Evolutionary conservation across 2,329 filamentous ascomycete species (phyloP).

Genomic region (Lasiodiplodia theobromae): DNA sequence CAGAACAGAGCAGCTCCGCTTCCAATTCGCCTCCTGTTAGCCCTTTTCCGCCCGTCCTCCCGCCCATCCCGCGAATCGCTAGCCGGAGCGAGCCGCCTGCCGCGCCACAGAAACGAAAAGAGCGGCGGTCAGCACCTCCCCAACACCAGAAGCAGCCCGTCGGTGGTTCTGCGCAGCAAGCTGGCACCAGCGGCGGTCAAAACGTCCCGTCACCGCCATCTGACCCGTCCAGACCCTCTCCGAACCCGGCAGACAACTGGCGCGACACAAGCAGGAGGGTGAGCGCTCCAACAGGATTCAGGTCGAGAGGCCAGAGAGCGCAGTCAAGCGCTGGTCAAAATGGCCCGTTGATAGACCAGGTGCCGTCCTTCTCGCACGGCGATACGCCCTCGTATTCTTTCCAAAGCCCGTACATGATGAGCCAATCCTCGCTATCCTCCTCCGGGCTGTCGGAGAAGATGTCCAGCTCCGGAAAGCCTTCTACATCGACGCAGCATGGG

Average conservation of each 20-base stretch:
- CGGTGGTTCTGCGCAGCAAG: conserved; percentile 29
- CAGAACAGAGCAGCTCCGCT: conserved; percentile 38
- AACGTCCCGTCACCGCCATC: conserved; percentile 35
- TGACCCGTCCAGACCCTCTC: conserved; percentile 29
- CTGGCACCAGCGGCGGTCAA: conserved; percentile 20
- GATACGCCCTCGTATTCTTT: conserved; percentile 18
- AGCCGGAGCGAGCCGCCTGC: conserved; percentile 38
- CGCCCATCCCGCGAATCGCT: conserved; percentile 49
- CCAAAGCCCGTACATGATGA: conserved; percentile 23
- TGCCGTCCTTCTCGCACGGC: conserved; percentile 30
- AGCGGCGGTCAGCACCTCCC: conserved; percentile 9
- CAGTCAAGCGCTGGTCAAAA: conserved; percentile 31
- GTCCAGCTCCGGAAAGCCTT: conserved; percentile 36
- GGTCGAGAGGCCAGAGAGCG: conserved; percentile 39
- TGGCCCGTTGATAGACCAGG: conserved; percentile 25
- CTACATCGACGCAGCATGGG: conserved; percentile 34
- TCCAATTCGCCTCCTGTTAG: conserved; percentile 45
- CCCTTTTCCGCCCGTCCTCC: conserved; percentile 48
- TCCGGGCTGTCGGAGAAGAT: conserved; percentile 41
- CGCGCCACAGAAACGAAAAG: conserved; percentile 7
- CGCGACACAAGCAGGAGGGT: conserved; percentile 36
- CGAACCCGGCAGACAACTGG: conserved; percentile 36
- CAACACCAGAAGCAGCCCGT: neutral
- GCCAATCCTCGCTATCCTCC: conserved; percentile 30
- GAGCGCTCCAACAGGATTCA: conserved; percentile 42